Conservation (phyloP, 129 eudicot species). For the Flaveria brownii region DNA sequence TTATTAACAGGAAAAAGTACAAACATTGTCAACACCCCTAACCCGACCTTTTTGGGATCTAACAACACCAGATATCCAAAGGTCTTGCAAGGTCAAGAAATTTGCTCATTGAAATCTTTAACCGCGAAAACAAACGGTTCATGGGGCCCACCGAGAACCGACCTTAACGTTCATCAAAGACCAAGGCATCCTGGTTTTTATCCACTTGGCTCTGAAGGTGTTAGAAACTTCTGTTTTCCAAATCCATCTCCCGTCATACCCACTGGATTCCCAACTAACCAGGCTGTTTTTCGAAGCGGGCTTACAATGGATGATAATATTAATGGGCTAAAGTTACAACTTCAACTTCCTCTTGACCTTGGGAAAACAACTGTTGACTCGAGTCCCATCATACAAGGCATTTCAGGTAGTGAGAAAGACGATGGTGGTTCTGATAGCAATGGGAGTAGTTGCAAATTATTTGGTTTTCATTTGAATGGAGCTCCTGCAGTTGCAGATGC, state of each 20-base stretch:
- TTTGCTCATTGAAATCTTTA: constrained; percentile 61
- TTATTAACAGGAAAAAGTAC: constrained; percentile 40
- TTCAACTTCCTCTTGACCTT: constrained; percentile 34
- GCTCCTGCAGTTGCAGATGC: constrained; percentile 44
- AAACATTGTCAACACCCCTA: constrained; percentile 32
- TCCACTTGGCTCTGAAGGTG: constrained; percentile 82
- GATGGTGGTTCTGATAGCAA: constrained; percentile 43
- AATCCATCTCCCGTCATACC: constrained; percentile 37
- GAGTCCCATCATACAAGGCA: constrained; percentile 35
- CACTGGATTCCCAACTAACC: constrained; percentile 42
- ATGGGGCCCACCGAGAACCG: constrained; percentile 42
- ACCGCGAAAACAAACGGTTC: constrained; percentile 41
- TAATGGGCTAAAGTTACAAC: constrained; percentile 34
- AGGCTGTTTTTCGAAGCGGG: constrained; percentile 35
- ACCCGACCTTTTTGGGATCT: constrained; percentile 73
- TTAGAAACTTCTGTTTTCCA: constrained; percentile 55
- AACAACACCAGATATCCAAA: constrained; percentile 59
- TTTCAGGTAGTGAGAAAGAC: constrained; percentile 45
- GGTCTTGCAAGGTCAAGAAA: constrained; percentile 99
- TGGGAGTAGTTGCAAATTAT: constrained; percentile 55
- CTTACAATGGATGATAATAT: constrained; percentile 35
- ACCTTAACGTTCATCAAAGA: constrained; percentile 44
- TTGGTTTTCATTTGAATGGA: constrained; percentile 63
- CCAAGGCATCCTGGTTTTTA: constrained; percentile 46
- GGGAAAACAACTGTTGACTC: constrained; percentile 37